phyloP scores from a whole-genome alignment of 352 stramenopile species.

The Pythium utonaiense region DNA sequence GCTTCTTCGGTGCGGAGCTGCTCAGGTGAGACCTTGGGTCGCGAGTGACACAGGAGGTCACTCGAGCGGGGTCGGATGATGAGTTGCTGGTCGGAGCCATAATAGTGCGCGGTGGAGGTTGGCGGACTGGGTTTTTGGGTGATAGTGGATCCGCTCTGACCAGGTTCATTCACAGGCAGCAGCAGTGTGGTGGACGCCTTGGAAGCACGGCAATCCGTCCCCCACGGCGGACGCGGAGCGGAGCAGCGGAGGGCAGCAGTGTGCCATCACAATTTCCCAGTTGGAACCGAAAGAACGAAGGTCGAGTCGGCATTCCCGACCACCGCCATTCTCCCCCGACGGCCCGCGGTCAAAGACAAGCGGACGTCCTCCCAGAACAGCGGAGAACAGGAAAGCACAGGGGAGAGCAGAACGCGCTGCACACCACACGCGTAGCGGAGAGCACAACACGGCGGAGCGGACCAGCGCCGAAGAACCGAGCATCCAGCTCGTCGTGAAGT shows the following conservation, averaged over 20 bases:
- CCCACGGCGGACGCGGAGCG: slow-evolving; percentile 6
- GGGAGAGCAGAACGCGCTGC: neutral
- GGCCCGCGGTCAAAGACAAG: neutral
- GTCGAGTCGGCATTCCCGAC: slow-evolving; percentile 1
- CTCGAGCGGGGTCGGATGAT: neutral
- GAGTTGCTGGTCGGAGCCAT: too few species aligned
- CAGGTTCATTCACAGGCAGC: too few species aligned
- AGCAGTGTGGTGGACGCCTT: neutral
- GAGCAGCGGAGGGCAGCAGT: slow-evolving; percentile 14
- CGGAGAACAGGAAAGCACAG: neutral
- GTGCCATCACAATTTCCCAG: slow-evolving; percentile 28
- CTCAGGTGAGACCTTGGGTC: too few species aligned
- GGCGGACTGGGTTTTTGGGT: slow-evolving; percentile 21
- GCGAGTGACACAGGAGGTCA: too few species aligned
- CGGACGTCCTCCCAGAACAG: neutral
- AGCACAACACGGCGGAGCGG: neutral
- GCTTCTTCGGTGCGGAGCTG: neutral
- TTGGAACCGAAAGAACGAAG: slow-evolving; percentile 21
- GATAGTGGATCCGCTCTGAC: slow-evolving; percentile 7
- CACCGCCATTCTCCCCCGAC: neutral
- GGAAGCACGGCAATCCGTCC: neutral
- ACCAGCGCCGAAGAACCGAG: neutral
- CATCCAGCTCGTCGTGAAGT: too few species aligned
- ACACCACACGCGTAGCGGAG: neutral
- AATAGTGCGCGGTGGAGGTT: too few species aligned